A percentile compares a stretch with the other conserved stretches of the same genome.
phyloP scores from a whole-genome alignment of 371 early-diverging fungal species.

The Apophysomyces variabilis region DNA sequence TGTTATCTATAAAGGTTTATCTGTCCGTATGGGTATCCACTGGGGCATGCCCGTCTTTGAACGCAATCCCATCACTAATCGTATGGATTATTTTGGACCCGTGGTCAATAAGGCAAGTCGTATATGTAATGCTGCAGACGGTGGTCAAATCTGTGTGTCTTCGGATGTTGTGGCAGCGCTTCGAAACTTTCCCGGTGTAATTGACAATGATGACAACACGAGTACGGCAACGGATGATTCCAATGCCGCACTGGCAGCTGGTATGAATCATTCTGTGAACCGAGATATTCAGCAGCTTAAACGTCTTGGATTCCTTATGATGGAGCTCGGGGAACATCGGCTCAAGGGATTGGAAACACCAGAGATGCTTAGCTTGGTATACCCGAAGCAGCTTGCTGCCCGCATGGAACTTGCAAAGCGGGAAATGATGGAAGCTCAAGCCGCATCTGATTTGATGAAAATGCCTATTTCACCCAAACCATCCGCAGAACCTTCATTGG shows the following conservation, averaged over 20 bases:
- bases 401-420: slow-evolving; percentile 47
- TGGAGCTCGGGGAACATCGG: slow-evolving; percentile 81
- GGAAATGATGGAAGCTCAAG: slow-evolving; percentile 27
- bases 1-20: slow-evolving; percentile 85
- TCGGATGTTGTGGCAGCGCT: slow-evolving; percentile 68
- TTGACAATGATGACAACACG: slow-evolving; percentile 31
- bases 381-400: slow-evolving; percentile 61
- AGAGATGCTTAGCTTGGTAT: slow-evolving; percentile 82
- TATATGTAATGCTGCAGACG: slow-evolving; percentile 88
- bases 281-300: slow-evolving; percentile 69
- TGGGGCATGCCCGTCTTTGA: slow-evolving; percentile 92
- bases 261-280: slow-evolving; percentile 38
- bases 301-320: slow-evolving; percentile 71
- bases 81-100: slow-evolving; percentile 98
- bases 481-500: neutral
- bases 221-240: slow-evolving; percentile 20
- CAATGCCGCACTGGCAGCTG: slow-evolving; percentile 12
- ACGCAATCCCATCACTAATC: slow-evolving; percentile 85
- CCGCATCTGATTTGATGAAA: neutral
- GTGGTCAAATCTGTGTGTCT: slow-evolving; percentile 86
- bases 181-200: slow-evolving; percentile 42
- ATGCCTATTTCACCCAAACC: slow-evolving; percentile 2
- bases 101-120: slow-evolving; percentile 92
- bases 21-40: slow-evolving; percentile 96
- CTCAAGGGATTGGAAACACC: slow-evolving; percentile 91